Base-by-base conservation (phyloP, 23 red algal species). In the Gracilaria gracilis region DNA sequence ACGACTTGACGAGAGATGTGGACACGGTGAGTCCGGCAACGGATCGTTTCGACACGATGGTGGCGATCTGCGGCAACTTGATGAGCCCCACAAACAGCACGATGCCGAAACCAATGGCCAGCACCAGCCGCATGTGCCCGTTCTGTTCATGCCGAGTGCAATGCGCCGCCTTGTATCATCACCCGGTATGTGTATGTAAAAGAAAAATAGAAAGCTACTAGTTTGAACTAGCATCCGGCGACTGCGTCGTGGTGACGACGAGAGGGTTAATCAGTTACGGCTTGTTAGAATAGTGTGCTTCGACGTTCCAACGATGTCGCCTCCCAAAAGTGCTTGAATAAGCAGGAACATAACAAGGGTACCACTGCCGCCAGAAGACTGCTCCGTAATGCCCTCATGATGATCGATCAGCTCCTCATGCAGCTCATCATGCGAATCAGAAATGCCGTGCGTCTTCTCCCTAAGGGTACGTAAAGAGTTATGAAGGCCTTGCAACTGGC, bases 41-140 rank as follows among this genome's bases (percentile, higher is more conserved):
- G 16, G 96, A 98, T n/a, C 75, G 78, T 5, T 67, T 83, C 27
- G 66, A 72, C 9, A 95, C 6, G 74, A 98, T 93, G 24, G 93
- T 80, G 71, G 78, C 72, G 38, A 98, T 94, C 75, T 98, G 96
- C 36, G 96, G 96, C 27, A 98, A 75, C 75, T 98, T 98, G 79
- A 98, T 95, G 71, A 95, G 55, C 15, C 88, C 87, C n/a, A 93
- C 96, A 25, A 91, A 85, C 20, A 88, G 67, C 40, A 98, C 90
- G 55, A 98, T 94, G 20, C 53, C 93, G 34, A n/a, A n/a, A n/a
- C n/a, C n/a, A n/a, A n/a, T n/a, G n/a, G n/a, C n/a, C n/a, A 46
- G 42, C 42, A 46, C 42, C 42, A 46, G 42, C 11, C 42, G 42
- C 42, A 46, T 46, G 11, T 46, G 42, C 42, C 42, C 42, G 5